phyloP scores from a whole-genome alignment of 176 grass and related monocot species.

The Hordeum vulgare region DNA sequence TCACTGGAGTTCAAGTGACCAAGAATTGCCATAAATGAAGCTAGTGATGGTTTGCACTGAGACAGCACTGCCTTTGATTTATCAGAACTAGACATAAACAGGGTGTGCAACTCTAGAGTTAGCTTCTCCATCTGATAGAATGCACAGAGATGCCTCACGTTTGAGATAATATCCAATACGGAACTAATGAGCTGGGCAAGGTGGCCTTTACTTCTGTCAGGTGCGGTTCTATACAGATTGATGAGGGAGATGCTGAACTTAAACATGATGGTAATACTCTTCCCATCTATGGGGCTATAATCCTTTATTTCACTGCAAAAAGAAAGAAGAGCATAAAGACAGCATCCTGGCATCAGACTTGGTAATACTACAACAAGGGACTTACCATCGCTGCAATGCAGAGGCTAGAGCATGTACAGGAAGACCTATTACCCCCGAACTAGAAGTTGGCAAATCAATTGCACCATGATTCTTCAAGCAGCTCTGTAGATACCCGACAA shows the following conservation, averaged over 20 bases:
- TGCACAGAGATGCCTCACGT: slow-evolving; percentile 46
- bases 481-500: slow-evolving; percentile 61
- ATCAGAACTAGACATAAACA: slow-evolving; percentile 38
- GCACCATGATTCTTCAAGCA: slow-evolving; percentile 41
- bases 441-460: slow-evolving; percentile 19
- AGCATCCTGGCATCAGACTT: slow-evolving; percentile 12
- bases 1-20: slow-evolving; percentile 61
- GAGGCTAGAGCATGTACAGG: slow-evolving; percentile 78
- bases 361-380: slow-evolving; percentile 1
- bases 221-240: slow-evolving; percentile 49
- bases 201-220: slow-evolving; percentile 31
- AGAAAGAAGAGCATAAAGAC: slow-evolving; percentile 5
- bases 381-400: slow-evolving; percentile 70
- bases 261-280: slow-evolving; percentile 38
- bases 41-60: slow-evolving; percentile 65
- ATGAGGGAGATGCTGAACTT: slow-evolving; percentile 60
- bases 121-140: slow-evolving; percentile 61
- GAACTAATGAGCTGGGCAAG: slow-evolving; percentile 57
- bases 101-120: slow-evolving; percentile 45
- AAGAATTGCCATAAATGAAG: slow-evolving; percentile 74
- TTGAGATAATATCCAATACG: slow-evolving; percentile 67
- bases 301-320: slow-evolving; percentile 55
- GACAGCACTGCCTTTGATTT: slow-evolving; percentile 37
- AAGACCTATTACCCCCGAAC: slow-evolving; percentile 39
- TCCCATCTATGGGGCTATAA: slow-evolving; percentile 38